Conservation (phyloP, 331 rosid genomes). For the Malus hybrid region DNA sequence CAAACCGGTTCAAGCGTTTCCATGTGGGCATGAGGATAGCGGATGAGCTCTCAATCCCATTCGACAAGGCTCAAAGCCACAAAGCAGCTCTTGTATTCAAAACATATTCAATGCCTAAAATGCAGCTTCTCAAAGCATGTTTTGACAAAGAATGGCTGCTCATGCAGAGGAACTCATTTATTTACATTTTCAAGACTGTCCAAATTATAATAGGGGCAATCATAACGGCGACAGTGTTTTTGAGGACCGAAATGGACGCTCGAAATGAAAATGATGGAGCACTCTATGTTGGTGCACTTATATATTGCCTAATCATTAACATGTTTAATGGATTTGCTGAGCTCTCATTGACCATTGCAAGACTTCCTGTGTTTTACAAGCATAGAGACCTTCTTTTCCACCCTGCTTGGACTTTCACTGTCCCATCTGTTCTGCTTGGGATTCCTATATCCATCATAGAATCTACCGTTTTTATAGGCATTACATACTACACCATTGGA, state of each 20-base stretch:
- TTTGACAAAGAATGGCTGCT: conserved; percentile 75
- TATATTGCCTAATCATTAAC: conserved; percentile 52
- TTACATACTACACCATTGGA: conserved; percentile 74
- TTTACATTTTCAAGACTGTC: conserved; percentile 59
- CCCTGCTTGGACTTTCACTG: conserved; percentile 85
- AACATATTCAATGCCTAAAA: conserved; percentile 36
- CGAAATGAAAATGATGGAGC: conserved; percentile 49
- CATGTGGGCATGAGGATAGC: conserved; percentile 50
- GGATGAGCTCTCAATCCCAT: conserved; percentile 46
- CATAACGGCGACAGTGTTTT: conserved; percentile 55
- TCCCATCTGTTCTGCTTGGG: conserved; percentile 55
- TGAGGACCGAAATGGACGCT: conserved; percentile 53
- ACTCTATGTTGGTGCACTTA: conserved; percentile 52
- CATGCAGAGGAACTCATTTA: conserved; percentile 59
- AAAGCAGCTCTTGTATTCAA: conserved; percentile 65
- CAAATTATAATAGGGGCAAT: conserved; percentile 42
- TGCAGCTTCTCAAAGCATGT: conserved; percentile 56
- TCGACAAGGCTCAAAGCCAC: conserved; percentile 50
- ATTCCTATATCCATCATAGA: conserved; percentile 66
- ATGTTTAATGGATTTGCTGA: conserved; percentile 84
- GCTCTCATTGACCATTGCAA: conserved; percentile 51
- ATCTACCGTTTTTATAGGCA: conserved; percentile 40
- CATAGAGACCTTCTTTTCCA: conserved; percentile 88
- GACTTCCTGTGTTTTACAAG: conserved; percentile 90
- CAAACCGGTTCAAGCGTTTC: conserved; percentile 50